These are phyloP conservation scores for Lolium multiflorum DNA, from an alignment of 176 grass and related monocot species.

Conservation along the genomic window DNA sequence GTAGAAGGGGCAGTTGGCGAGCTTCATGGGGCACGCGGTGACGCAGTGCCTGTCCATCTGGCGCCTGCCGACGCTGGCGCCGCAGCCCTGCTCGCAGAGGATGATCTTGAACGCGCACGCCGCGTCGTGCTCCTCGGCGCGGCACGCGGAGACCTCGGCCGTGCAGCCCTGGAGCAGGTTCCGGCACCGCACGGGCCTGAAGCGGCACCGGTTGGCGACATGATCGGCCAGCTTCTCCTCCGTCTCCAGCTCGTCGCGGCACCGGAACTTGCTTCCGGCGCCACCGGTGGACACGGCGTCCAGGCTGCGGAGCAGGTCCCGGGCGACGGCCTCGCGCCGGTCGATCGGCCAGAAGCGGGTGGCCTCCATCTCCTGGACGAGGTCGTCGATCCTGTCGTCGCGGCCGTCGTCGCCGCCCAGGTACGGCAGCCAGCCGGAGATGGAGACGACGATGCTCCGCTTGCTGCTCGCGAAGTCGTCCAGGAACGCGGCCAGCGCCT, in stretches of 20 bases:
- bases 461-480: conserved; percentile 28
- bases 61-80: neutral
- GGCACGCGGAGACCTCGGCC: conserved; percentile 10
- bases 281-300: neutral
- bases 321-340: conserved; percentile 15
- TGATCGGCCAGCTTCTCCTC: neutral
- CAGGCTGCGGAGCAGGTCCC: neutral
- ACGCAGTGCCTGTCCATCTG: conserved; percentile 27
- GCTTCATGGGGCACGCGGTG: conserved; percentile 17
- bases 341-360: conserved; percentile 23
- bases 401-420: conserved; percentile 23
- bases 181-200: conserved; percentile 9
- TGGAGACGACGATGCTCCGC: neutral
- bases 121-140: conserved; percentile 10
- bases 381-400: conserved; percentile 34
- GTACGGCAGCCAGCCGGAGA: conserved; percentile 13
- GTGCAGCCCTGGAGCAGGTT: conserved; percentile 8
- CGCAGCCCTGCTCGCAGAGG: conserved; percentile 29
- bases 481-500: neutral
- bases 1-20: conserved; percentile 14
- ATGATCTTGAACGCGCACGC: neutral
- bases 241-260: neutral
- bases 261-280: neutral
- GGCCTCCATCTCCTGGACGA: conserved; percentile 20
- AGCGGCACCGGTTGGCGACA: neutral